A percentile compares a stretch with the other conserved stretches of the same genome.
These are phyloP conservation scores for Malassezia caprae DNA, from an alignment of 1,284 basidiomycete species.

Conservation along the genomic window DNA sequence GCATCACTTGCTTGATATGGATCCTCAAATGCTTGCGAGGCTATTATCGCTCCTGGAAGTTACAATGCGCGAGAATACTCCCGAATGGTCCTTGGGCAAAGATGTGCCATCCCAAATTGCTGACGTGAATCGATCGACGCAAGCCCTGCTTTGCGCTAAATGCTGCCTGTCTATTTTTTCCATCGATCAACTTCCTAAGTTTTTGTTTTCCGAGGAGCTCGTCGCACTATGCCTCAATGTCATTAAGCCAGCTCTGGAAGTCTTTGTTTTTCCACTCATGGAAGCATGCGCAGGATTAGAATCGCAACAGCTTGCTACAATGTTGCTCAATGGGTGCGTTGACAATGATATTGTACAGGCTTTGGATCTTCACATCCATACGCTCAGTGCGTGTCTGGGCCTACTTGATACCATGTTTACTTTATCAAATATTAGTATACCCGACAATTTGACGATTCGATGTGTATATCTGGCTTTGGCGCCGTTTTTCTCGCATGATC, in stretches of 20 bases:
- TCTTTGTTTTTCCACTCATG: conserved; percentile 74
- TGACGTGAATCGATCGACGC: conserved; percentile 15
- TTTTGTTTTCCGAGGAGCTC: conserved; percentile 77
- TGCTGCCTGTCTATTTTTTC: conserved; percentile 67
- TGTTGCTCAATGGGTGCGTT: conserved; percentile 21
- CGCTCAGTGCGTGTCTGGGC: conserved; percentile 36
- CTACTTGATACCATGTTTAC: conserved; percentile 49
- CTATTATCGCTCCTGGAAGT: conserved; percentile 26
- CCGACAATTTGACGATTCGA: conserved; percentile 59
- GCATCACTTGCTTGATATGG: conserved; percentile 11
- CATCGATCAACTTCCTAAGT: conserved; percentile 65
- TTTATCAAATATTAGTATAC: conserved; percentile 50
- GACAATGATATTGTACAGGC: conserved; percentile 16
- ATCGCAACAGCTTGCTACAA: conserved; percentile 21
- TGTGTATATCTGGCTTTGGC: conserved; percentile 81
- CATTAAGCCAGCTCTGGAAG: conserved; percentile 68
- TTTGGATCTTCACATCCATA: conserved; percentile 23
- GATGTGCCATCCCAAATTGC: neutral
- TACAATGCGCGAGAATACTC: conserved; percentile 11
- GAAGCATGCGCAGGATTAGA: conserved; percentile 54
- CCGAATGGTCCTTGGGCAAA: neutral
- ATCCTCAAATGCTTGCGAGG: conserved; percentile 15
- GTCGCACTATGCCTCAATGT: conserved; percentile 66
- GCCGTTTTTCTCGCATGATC: conserved; percentile 68
- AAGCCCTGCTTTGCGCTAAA: conserved; percentile 61